Percentiles rank a stretch among this genome's conserved stretches.
Evolutionary conservation across 23 red algal species (phyloP).

Genomic region (Gracilaria domingensis): DNA sequence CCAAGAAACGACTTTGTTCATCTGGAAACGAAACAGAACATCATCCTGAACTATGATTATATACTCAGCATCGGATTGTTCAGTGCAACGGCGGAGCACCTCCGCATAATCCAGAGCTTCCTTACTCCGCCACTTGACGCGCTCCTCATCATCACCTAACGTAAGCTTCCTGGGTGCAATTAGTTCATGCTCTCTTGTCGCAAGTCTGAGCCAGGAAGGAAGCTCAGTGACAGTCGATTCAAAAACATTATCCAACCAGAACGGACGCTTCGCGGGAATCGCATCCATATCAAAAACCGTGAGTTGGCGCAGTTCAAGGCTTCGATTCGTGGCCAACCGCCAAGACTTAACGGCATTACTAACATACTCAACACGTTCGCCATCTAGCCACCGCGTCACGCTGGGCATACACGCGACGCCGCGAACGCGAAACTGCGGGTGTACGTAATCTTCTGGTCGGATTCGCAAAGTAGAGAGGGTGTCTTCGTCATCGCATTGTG

Average conservation of each 20-base stretch:
- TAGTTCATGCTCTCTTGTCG: neutral
- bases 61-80: slow-evolving; percentile 1
- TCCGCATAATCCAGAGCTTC: slow-evolving; percentile 79
- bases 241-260: slow-evolving; percentile 28
- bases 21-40: slow-evolving; percentile 45
- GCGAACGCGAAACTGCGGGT: neutral
- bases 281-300: slow-evolving; percentile 70
- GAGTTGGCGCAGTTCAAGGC: slow-evolving; percentile 24
- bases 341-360: slow-evolving; percentile 67
- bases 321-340: slow-evolving; percentile 60
- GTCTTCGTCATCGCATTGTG: slow-evolving; percentile 27
- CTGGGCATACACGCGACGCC: slow-evolving; percentile 74
- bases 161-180: slow-evolving; percentile 34
- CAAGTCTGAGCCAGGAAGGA: slow-evolving; percentile 45
- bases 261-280: neutral
- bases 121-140: slow-evolving; percentile 70
- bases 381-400: slow-evolving; percentile 22
- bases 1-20: slow-evolving; percentile 34
- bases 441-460: slow-evolving; percentile 4
- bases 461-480: slow-evolving; percentile 5
- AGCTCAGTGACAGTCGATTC: neutral
- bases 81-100: slow-evolving; percentile 59
- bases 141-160: slow-evolving; percentile 51
- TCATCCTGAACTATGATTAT: slow-evolving; percentile 76
- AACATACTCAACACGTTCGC: slow-evolving; percentile 59